Evolutionary conservation across 352 stramenopile species (phyloP), one percentile per base, ranked within the genome.

Genomic region (Phytopythium delawarense): DNA sequence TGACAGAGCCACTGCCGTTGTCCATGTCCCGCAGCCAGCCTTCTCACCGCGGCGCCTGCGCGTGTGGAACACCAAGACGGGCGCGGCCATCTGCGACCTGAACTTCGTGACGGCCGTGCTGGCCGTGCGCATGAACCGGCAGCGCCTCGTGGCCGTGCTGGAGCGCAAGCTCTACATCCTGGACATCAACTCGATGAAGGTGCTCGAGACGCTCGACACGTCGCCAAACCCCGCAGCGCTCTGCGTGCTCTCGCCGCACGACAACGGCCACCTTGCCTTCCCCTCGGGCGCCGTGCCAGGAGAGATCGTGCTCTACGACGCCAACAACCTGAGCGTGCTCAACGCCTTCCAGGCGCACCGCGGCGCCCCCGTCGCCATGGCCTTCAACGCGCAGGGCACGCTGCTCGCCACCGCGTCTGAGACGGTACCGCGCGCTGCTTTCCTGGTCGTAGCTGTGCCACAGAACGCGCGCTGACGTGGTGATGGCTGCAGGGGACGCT

Each of bases 101-200:
- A 96, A 97, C 70, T 98, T 98, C 65, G 75, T 96, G 50, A 96
- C 91, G 7, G 80, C 82, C 8, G 90, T 98, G 56, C 66, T 97
- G 23, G 88, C 84, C 39, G 91, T 98, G 56, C 86, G 86, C 66
- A 93, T 98, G 80, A 98, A 98, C 68, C 85, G 87, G 30, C 88
- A 96, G 68, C 84, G 91, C 69, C 62, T 95, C 37, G 74, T 97
- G 18, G 88, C 91, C 13, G 86, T 96, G 39, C 74, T 98, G 18
- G 87, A 97, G 71, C 83, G 78, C 35, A 92, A 93, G 62, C 81
- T 97, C 60, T 96, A 97, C 70, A 96, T 98, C 70, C 97, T 97
- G 51, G 91, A 97, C 74, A 96, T 98, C 61, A 94, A 94, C 67
- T 91, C 89, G 40, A 97, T 98, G 89, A 94, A 97, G 69, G 91